phyloP scores from a whole-genome alignment of 1,284 basidiomycete species.

The Coriolopsis trogii region DNA sequence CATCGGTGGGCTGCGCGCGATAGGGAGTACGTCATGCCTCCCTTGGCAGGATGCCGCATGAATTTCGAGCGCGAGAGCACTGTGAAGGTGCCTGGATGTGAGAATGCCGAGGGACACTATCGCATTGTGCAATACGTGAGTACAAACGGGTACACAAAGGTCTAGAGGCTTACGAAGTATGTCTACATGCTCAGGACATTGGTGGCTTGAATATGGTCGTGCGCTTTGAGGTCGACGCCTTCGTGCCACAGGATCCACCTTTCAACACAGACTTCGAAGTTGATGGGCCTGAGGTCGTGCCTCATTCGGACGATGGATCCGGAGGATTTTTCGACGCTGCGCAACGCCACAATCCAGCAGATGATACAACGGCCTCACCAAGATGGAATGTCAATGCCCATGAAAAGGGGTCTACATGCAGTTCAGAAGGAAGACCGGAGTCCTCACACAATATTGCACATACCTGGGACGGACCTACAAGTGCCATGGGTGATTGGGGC shows the following conservation, averaged over 20 bases:
- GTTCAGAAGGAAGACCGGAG: no score
- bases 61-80: conserved; percentile 7
- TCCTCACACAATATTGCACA: no score
- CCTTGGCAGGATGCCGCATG: conserved; percentile 14
- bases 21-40: conserved; percentile 10
- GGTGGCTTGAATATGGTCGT: conserved; percentile 35
- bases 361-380: no score
- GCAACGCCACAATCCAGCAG: no score
- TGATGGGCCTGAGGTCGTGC: no score
- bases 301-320: no score
- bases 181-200: conserved; percentile 25
- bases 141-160: neutral
- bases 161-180: neutral
- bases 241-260: conserved; percentile 41
- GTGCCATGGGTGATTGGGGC: neutral
- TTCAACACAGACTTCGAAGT: no score
- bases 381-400: no score
- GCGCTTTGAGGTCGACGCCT: conserved; percentile 38
- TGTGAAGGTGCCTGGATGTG: conserved; percentile 1
- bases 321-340: no score
- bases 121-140: conserved; percentile 20
- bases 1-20: conserved; percentile 36
- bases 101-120: conserved; percentile 8
- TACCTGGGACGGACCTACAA: conserved; percentile 6
- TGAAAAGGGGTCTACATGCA: no score